Base-by-base conservation (phyloP, 176 grass and related monocot species). In the Hordeum marinum region DNA sequence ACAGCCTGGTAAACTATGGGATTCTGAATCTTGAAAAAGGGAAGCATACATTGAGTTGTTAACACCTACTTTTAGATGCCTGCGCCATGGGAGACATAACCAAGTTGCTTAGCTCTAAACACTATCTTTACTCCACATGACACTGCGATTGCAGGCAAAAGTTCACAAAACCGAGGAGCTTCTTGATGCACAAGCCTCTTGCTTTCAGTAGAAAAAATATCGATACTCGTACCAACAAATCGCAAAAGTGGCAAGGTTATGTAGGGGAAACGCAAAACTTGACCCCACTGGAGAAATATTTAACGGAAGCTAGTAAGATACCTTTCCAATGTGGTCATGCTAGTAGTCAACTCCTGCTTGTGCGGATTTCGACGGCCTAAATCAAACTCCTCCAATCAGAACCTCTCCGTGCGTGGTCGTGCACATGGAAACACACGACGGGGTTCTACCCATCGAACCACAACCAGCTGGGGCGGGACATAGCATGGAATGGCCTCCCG, bases 321-420 rank as follows among this genome's bases (percentile, higher is more conserved):
- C 20, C 25, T 35, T 48, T 70, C 25, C 71, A 46, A 36, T 45
- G 67, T 58, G 42, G 55, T 73, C 66, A 34, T 79, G 32, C 12
- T 73, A 31, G 14, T 72, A 62, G 65, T 83, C 74, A 79, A 55
- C 86, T 82, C 79, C 79, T 88, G 23, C 65, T 80, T 59, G 67
- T 58, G 66, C 67, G 75, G 80, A 74, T 88, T 88, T 83, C 35
- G n/a, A 66, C 58, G 78, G 58, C 23, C 42, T 55, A 61, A 79
- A 70, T 60, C 76, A 71, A 34, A 61, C 25, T 25, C 65, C 23
- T 40, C 55, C 80, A 78, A 83, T 88, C 21, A 83, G n/a, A 64
- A 6, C 40, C 54, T 60, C 34, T 55, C 85, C 41, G 11, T 11
- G 34, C 10, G 42, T 32, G 78, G 55, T 81, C 59, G 58, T 66